These are phyloP conservation scores for Elsinoe australis DNA, from an alignment of 2,329 filamentous ascomycete species.

Conservation along the genomic window DNA sequence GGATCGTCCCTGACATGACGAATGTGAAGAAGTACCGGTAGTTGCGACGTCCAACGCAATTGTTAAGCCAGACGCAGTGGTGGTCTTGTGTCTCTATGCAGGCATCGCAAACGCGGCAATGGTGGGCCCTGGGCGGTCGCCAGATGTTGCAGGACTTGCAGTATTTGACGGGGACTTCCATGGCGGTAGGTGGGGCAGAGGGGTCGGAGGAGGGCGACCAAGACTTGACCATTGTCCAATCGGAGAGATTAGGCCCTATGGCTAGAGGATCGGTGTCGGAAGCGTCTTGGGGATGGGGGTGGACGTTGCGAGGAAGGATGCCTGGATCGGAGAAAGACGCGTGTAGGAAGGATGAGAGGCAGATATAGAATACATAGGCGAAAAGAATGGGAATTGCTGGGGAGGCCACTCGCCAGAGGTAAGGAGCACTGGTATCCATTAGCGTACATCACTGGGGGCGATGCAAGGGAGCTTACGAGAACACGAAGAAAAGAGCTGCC, in stretches of 20 bases:
- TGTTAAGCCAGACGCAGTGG: conserved; percentile 98
- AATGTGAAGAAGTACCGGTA: conserved; percentile 98
- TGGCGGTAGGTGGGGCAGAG: conserved; percentile 52
- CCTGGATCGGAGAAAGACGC: conserved; percentile 89
- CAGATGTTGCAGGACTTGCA: conserved; percentile 97
- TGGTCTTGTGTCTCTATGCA: conserved; percentile 97
- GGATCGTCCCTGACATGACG: conserved; percentile 67
- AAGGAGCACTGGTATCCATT: too few species aligned
- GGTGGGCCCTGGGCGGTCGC: conserved; percentile 90
- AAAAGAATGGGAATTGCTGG: conserved; percentile 84
- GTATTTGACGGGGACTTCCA: conserved; percentile 97
- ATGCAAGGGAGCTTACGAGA: too few species aligned
- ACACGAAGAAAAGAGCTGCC: conserved; percentile 72
- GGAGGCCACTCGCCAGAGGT: conserved; percentile 77
- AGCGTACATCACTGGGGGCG: too few species aligned
- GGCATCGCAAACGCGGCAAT: conserved; percentile 94
- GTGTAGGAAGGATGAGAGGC: conserved; percentile 87
- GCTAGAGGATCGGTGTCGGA: conserved; percentile 73
- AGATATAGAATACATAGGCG: conserved; percentile 84
- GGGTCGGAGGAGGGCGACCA: conserved; percentile 55
- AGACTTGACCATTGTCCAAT: conserved; percentile 73
- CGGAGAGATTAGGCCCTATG: conserved; percentile 76
- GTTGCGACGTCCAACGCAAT: conserved; percentile 92
- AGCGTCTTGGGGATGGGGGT: conserved; percentile 71
- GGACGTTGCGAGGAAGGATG: conserved; percentile 83